Evolutionary conservation across 2,329 filamentous ascomycete genomes (phyloP), one percentile per base, ranked within the genome.

Genomic region (Ascochyta pisi): DNA sequence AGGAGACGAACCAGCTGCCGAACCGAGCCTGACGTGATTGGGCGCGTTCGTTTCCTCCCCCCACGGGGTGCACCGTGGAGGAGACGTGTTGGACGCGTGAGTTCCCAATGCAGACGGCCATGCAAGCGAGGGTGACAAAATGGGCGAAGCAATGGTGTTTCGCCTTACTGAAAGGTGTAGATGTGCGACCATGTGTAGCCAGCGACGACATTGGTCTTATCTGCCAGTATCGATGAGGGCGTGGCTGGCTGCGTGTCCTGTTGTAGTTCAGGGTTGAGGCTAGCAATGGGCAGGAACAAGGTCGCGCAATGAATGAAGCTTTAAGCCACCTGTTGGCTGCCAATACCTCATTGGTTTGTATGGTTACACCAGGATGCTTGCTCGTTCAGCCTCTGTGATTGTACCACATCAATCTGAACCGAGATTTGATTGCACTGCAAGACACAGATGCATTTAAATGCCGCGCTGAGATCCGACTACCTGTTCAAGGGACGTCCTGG

Each of bases 351-450:
- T 56, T 56, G 47, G 53, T 22, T 24, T 4, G 19, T 4, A 48
- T 13, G 4, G 53, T 51, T 43, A 40, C 48, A 50, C 47, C 2
- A 29, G 7, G 23, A 50, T 42, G 46, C 16, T 39, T 39, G 35
- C 53, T 46, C 37, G 23, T 55, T 55, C 53, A 50, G 53, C 53
- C 53, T 55, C 53, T 46, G 24, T 42, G 27, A 35, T 39, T 48
- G 53, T 51, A 35, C 48, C 1, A 56, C 53, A 46, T 29, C 19
- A 22, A 51, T 43, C 24, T 51, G n/a, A 56, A 47, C 22, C 42
- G 39, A 6, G 12, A 29, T 34, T 33, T 44, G 24, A 43, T 51
- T 48, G 48, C 53, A n/a, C 43, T 47, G 22, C 24, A 47, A 56
- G 53, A 56, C 48, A 51, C n/a, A 42, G 35, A 40, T 33, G 41